Percentiles rank a stretch among this genome's conserved stretches.
phyloP scores from a whole-genome alignment of 768 basidiomycete species.

The Rhizopogon vinicolor region DNA sequence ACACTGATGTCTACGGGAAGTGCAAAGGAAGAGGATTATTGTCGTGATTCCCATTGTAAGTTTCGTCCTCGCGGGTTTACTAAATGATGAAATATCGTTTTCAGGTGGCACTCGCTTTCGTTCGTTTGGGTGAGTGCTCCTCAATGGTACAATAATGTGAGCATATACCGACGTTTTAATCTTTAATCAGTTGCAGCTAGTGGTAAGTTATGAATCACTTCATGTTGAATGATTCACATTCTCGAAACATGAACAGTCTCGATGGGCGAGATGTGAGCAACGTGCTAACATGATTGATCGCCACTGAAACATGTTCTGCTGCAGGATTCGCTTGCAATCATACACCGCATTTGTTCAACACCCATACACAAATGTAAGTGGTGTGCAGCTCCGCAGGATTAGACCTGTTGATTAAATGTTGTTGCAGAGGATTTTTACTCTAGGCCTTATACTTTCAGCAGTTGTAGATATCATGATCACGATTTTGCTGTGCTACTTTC shows the following conservation, averaged over 20 bases:
- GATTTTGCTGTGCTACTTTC: constrained; percentile 34
- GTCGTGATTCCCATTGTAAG: constrained; percentile 16
- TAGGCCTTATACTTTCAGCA: constrained; percentile 41
- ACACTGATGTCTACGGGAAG: constrained; percentile 1
- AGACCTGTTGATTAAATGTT: background rate
- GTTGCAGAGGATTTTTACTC: constrained; percentile 40
- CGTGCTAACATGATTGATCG: background rate
- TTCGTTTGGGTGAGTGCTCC: constrained; percentile 13
- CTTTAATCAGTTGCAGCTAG: constrained; percentile 13
- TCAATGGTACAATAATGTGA: background rate
- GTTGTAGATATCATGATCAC: constrained; percentile 44
- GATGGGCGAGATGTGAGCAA: constrained; percentile 15
- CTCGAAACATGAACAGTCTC: constrained; percentile 14
- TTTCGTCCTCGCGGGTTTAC: background rate
- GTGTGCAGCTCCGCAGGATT: background rate
- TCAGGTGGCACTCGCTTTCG: constrained; percentile 12
- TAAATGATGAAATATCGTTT: background rate
- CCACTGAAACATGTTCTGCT: background rate
- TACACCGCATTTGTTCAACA: constrained; percentile 6
- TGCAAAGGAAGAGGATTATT: constrained; percentile 7
- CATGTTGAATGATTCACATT: background rate
- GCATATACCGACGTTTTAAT: background rate
- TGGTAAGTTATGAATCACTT: constrained; percentile 4
- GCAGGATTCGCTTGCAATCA: constrained; percentile 9
- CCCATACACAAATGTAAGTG: constrained; percentile 10